These are phyloP conservation scores for Apiospora marii DNA, from an alignment of 2,329 filamentous ascomycete genomes.

Conservation along the genomic window DNA sequence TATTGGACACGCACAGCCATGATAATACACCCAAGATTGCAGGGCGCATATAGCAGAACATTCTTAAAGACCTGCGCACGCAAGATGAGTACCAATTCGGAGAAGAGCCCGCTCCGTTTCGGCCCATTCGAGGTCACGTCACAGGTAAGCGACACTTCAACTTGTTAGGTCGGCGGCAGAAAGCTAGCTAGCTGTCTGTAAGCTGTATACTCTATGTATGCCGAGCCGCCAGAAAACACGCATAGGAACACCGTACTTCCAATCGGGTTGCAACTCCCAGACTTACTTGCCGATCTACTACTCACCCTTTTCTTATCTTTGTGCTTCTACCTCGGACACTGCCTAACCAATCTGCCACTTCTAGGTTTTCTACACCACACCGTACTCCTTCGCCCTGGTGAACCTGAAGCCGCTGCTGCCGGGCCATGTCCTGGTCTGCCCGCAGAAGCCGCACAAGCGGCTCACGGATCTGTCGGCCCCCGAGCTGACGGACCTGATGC, in stretches of 20 bases:
- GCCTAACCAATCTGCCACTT: slow-evolving; percentile 13
- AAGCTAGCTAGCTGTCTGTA: neutral
- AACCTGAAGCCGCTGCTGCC: slow-evolving; percentile 95
- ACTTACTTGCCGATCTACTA: neutral
- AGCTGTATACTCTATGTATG: neutral
- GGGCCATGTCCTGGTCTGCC: slow-evolving; percentile 91
- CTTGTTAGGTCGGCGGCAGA: neutral
- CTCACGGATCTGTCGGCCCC: slow-evolving; percentile 75
- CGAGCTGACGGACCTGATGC: slow-evolving; percentile 84
- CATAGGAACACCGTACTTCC: neutral
- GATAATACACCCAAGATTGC: slow-evolving; percentile 22
- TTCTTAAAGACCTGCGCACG: slow-evolving; percentile 12
- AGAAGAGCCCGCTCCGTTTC: slow-evolving; percentile 63
- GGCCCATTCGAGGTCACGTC: slow-evolving; percentile 79
- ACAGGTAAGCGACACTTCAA: slow-evolving; percentile 60
- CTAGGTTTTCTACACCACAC: slow-evolving; percentile 87
- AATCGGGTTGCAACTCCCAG: neutral
- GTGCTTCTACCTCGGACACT: neutral
- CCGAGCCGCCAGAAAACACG: neutral
- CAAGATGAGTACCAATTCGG: slow-evolving; percentile 31
- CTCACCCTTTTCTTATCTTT: neutral
- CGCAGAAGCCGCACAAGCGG: slow-evolving; percentile 72
- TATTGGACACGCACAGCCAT: neutral
- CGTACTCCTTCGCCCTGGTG: slow-evolving; percentile 84
- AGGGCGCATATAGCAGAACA: slow-evolving; percentile 2